phyloP scores from a whole-genome alignment of 1,284 basidiomycete species.

The Trametes sp. region DNA sequence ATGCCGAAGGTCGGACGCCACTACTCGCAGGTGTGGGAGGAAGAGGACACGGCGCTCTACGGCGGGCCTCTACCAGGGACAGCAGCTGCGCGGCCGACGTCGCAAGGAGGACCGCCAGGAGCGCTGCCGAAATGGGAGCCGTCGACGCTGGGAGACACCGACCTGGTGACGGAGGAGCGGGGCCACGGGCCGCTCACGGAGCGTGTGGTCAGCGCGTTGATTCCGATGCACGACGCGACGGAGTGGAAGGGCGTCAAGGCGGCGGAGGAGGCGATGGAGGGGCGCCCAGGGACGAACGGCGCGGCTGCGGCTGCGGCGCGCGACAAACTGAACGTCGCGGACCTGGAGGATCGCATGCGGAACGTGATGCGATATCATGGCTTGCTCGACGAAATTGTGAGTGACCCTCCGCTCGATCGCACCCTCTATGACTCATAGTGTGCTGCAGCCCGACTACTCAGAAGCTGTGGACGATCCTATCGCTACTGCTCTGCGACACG shows the following conservation, averaged over 20 bases:
- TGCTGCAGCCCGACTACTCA: conserved; percentile 73
- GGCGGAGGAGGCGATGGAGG: conserved; percentile 84
- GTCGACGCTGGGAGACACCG: conserved; percentile 69
- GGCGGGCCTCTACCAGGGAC: conserved; percentile 52
- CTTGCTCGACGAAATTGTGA: conserved; percentile 63
- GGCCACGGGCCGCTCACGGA: conserved; percentile 84
- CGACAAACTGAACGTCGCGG: conserved; percentile 75
- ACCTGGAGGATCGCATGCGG: conserved; percentile 72
- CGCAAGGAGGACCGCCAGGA: conserved; percentile 43
- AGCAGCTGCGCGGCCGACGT: conserved; percentile 42
- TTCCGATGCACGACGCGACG: conserved; percentile 68
- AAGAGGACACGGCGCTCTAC: conserved; percentile 77
- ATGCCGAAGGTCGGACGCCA: conserved; percentile 90
- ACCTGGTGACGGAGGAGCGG: conserved; percentile 71
- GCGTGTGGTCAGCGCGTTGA: conserved; percentile 79
- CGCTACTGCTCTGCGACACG: conserved; percentile 87
- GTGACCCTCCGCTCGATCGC: conserved; percentile 30
- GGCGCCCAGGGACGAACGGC: conserved; percentile 74
- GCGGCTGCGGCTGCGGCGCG: conserved; percentile 75
- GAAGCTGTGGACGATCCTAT: conserved; percentile 92
- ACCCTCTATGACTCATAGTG: not conserved
- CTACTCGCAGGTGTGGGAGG: conserved; percentile 92
- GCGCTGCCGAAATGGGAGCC: conserved; percentile 75
- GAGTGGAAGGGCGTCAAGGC: conserved; percentile 80
- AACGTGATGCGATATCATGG: conserved; percentile 79